Evolutionary conservation across 1,139 yeast genomes (phyloP), one percentile per base, ranked within the genome.

Genomic region (Candida albicans): DNA sequence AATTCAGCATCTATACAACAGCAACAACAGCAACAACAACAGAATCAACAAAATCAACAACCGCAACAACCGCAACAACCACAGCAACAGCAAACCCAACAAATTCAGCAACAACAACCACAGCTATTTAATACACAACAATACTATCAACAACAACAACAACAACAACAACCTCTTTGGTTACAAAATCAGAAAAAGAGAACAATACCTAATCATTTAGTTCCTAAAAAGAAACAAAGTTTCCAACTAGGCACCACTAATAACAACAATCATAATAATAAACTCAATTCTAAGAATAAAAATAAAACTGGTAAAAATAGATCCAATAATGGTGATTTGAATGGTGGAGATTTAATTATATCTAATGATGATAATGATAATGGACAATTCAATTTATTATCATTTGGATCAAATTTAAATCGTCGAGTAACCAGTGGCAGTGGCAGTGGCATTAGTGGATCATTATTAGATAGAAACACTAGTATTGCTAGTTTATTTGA

Each of bases 131-230:
- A 27, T n/a, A 27, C 29, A 27, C 37, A 35, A 35, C 29, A 14
- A 27, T 39, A 45, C 31, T 35, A 13, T 2, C 22, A 33, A 14
- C 42, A 36, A 24, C 41, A 31, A 33, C 34, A 27, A 13, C 37
- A 41, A 12, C 42, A 47, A 37, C 43, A 42, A 13, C 56, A 61
- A 40, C 81, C 82, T 1, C 55, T 64, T 27, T 81, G 86, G 86
- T 72, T 75, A 50, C 77, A 74, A 41, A 76, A 77, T 49, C 74
- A 80, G 14, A 77, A 75, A 49, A 79, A 77, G 51, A 68, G 88
- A 50, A 70, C 77, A 1, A 78, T 82, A 37, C 88, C 89, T 14
- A 82, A 73, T 47, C 79, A 74, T 49, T 62, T 74, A 42, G 73
- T 69, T 6, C 73, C 77, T 8, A 70, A 68, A 51, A 64, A 70